A percentile compares a stretch with the other conserved stretches of the same genome.
These are phyloP conservation scores for Austroboletus niveus DNA, from an alignment of 1,284 basidiomycete species.

Conservation along the genomic window DNA sequence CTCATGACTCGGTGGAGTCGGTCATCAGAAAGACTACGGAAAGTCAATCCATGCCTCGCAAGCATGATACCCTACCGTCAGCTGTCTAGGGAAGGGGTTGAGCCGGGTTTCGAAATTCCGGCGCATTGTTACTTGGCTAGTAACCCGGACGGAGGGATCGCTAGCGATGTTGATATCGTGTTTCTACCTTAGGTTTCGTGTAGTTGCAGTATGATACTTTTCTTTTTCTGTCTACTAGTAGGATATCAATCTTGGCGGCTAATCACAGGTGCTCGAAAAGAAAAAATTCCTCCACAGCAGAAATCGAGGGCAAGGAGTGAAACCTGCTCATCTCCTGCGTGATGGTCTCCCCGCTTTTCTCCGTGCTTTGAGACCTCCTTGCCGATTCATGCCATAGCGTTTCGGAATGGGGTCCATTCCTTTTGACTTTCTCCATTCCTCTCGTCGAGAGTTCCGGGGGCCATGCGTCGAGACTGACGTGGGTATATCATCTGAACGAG, in stretches of 20 bases:
- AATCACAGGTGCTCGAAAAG: neutral
- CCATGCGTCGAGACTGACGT: conserved; percentile 71
- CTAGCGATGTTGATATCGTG: neutral
- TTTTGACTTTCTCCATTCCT: conserved; percentile 74
- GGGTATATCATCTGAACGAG: conserved; percentile 24
- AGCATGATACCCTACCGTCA: conserved; percentile 3
- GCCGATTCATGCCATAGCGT: conserved; percentile 59
- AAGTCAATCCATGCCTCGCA: conserved; percentile 2
- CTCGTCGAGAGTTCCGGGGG: conserved; percentile 63
- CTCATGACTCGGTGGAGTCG: conserved; percentile 7
- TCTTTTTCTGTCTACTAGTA: neutral
- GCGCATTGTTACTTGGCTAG: neutral
- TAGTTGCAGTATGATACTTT: conserved; percentile 18
- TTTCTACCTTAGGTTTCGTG: neutral
- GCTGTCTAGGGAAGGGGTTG: conserved; percentile 9
- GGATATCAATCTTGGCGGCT: neutral
- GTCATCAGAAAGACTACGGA: conserved; percentile 9
- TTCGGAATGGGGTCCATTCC: conserved; percentile 55
- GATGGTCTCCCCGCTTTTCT: conserved; percentile 67
- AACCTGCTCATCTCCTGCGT: conserved; percentile 53
- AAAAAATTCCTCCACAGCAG: neutral
- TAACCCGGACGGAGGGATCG: neutral
- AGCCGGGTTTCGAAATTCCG: neutral
- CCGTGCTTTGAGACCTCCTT: conserved; percentile 57
- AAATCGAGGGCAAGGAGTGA: neutral